A percentile compares a stretch with the other conserved stretches of the same genome.
Evolutionary conservation across 768 basidiomycete genomes (phyloP).

Genomic region (Xerocomus potaroensis): DNA sequence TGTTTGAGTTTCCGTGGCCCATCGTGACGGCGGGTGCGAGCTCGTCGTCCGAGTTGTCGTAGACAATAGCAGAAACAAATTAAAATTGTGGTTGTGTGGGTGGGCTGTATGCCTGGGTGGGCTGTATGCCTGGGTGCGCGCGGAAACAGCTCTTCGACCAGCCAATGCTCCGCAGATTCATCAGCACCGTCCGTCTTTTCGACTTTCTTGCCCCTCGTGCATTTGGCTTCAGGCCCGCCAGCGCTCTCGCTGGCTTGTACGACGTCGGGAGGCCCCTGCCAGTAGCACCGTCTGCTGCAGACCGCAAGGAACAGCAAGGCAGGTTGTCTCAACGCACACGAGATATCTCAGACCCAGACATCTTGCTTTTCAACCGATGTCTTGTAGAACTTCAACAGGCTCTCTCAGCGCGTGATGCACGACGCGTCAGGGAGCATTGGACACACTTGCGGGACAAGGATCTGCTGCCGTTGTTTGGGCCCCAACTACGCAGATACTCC

Average conservation of each 20-base stretch:
- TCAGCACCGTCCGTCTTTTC: conserved; percentile 26
- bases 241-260: conserved; percentile 7
- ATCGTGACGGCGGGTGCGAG: conserved; percentile 32
- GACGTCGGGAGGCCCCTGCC: conserved; percentile 3
- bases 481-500: conserved; percentile 40
- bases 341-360: conserved; percentile 27
- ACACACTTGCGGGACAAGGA: conserved; percentile 37
- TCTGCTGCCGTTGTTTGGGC: conserved; percentile 44
- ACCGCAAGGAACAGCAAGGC: conserved; percentile 11
- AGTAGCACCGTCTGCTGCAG: background rate
- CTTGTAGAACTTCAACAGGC: conserved; percentile 39
- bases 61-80: conserved; percentile 3
- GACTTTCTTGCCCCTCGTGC: conserved; percentile 44
- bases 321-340: conserved; percentile 4
- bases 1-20: conserved; percentile 85
- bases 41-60: background rate
- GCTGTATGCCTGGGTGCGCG: too few species aligned
- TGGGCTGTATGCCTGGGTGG: too few species aligned
- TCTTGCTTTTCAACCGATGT: conserved; percentile 33
- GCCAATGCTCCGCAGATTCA: conserved; percentile 29
- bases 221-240: conserved; percentile 17
- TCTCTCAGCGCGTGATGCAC: conserved; percentile 33
- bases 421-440: conserved; percentile 37
- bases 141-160: too few species aligned
- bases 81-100: too few species aligned